Percentiles rank a stretch among this genome's conserved stretches.
Evolutionary conservation across 2,329 filamentous ascomycete genomes (phyloP).

Genomic region (Rasamsonia emersonii): DNA sequence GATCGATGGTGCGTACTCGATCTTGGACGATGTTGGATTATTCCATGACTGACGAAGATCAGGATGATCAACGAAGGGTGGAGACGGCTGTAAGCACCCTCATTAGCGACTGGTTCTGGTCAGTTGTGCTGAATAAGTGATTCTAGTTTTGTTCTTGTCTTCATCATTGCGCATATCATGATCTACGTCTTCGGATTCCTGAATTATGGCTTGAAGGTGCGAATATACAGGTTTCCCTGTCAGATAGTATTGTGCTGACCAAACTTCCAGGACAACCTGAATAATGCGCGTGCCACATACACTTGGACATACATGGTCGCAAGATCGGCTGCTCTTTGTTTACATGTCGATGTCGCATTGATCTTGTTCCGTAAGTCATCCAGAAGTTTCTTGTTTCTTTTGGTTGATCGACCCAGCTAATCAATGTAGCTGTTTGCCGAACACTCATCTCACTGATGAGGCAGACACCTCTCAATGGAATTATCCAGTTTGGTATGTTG

Average conservation of each 20-base stretch:
- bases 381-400: not conserved
- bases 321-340: constrained; percentile 62
- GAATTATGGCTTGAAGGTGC: constrained; percentile 64
- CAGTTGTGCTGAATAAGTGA: constrained; percentile 1
- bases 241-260: not conserved
- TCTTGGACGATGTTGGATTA: not conserved
- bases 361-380: constrained; percentile 53
- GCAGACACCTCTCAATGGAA: constrained; percentile 74
- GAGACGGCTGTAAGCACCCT: constrained; percentile 58
- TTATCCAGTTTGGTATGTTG: constrained; percentile 59
- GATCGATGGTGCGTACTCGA: constrained; percentile 50
- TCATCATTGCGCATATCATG: constrained; percentile 63
- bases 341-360: constrained; percentile 74
- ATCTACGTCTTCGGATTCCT: constrained; percentile 74
- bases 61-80: constrained; percentile 84
- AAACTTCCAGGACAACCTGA: constrained; percentile 53
- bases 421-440: constrained; percentile 56
- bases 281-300: constrained; percentile 57
- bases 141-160: constrained; percentile 64
- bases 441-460: constrained; percentile 74
- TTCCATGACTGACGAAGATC: constrained; percentile 6
- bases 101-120: not conserved
- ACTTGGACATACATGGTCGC: constrained; percentile 71
- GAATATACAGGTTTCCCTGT: not conserved
- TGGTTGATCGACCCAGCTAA: constrained; percentile 7